Evolutionary conservation across 2,329 filamentous ascomycete genomes (phyloP).

Genomic region (Colletotrichum sp.): DNA sequence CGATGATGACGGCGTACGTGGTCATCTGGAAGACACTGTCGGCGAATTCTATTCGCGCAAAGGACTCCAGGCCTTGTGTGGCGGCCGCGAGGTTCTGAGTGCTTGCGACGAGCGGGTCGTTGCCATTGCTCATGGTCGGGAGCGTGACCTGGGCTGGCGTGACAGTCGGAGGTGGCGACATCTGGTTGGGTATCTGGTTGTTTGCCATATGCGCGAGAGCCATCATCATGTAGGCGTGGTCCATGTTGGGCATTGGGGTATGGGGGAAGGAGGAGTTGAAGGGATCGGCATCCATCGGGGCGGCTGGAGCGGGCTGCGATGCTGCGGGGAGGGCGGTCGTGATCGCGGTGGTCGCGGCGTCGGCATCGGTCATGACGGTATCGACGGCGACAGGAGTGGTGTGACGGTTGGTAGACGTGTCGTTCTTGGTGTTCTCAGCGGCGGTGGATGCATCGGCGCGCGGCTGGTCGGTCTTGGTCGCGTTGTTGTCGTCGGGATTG

Average conservation of each 20-base stretch:
- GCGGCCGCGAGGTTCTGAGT: slow-evolving; percentile 36
- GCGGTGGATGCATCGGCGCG: slow-evolving; percentile 7
- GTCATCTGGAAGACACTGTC: slow-evolving; percentile 83
- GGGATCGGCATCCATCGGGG: slow-evolving; percentile 26
- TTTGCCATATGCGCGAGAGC: slow-evolving; percentile 45
- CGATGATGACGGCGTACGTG: slow-evolving; percentile 74
- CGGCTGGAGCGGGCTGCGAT: slow-evolving; percentile 18
- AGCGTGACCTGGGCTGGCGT: slow-evolving; percentile 52
- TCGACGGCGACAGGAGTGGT: background rate
- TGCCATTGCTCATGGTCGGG: slow-evolving; percentile 36
- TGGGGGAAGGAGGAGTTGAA: slow-evolving; percentile 39
- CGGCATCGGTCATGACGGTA: slow-evolving; percentile 11
- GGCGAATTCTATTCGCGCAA: slow-evolving; percentile 70
- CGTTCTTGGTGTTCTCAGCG: background rate
- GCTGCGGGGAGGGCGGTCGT: slow-evolving; percentile 26
- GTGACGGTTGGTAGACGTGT: background rate
- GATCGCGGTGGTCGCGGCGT: slow-evolving; percentile 23
- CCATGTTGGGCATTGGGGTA: slow-evolving; percentile 34
- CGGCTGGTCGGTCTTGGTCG: slow-evolving; percentile 22
- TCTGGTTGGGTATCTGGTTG: slow-evolving; percentile 34
- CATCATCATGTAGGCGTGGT: slow-evolving; percentile 52
- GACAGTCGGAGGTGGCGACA: slow-evolving; percentile 49
- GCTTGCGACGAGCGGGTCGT: slow-evolving; percentile 30
- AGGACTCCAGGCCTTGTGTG: slow-evolving; percentile 56
- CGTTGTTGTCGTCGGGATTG: slow-evolving; percentile 19